Percentiles rank a stretch among this genome's conserved stretches.
These are phyloP conservation scores for Escovopsis weberi DNA, from an alignment of 2,329 filamentous ascomycete genomes.

Conservation along the genomic window DNA sequence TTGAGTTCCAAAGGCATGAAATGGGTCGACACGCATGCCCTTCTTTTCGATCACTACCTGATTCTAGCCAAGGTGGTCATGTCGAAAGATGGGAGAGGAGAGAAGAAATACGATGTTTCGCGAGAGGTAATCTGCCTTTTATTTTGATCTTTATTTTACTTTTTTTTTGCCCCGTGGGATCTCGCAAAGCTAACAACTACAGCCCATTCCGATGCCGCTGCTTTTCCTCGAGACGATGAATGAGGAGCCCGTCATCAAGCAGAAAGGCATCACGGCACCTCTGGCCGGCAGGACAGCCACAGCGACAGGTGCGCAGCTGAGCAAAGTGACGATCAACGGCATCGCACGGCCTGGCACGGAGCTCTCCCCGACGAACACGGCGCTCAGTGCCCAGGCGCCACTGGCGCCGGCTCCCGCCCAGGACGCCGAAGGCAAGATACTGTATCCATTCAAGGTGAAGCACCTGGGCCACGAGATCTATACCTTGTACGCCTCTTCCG, in stretches of 20 bases:
- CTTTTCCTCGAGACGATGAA: slow-evolving; percentile 84
- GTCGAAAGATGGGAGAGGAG: slow-evolving; percentile 52
- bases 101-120: slow-evolving; percentile 87
- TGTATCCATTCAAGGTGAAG: slow-evolving; percentile 93
- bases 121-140: slow-evolving; percentile 47
- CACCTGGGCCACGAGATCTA: slow-evolving; percentile 91
- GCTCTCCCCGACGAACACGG: slow-evolving; percentile 54
- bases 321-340: slow-evolving; percentile 35
- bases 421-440: slow-evolving; percentile 64
- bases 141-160: background rate
- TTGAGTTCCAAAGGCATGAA: slow-evolving; percentile 79
- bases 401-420: slow-evolving; percentile 33
- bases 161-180: background rate
- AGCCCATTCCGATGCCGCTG: slow-evolving; percentile 92
- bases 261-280: slow-evolving; percentile 56
- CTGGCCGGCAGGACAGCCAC: slow-evolving; percentile 45
- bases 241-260: slow-evolving; percentile 79
- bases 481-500: slow-evolving; percentile 70
- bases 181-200: slow-evolving; percentile 9
- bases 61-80: slow-evolving; percentile 73
- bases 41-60: slow-evolving; percentile 93
- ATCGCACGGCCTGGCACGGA: slow-evolving; percentile 44
- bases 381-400: slow-evolving; percentile 36
- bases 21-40: slow-evolving; percentile 85
- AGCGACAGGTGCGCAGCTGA: slow-evolving; percentile 42